Conservation (phyloP, 352 stramenopile genomes). For the Thraustochytrium striatum region DNA sequence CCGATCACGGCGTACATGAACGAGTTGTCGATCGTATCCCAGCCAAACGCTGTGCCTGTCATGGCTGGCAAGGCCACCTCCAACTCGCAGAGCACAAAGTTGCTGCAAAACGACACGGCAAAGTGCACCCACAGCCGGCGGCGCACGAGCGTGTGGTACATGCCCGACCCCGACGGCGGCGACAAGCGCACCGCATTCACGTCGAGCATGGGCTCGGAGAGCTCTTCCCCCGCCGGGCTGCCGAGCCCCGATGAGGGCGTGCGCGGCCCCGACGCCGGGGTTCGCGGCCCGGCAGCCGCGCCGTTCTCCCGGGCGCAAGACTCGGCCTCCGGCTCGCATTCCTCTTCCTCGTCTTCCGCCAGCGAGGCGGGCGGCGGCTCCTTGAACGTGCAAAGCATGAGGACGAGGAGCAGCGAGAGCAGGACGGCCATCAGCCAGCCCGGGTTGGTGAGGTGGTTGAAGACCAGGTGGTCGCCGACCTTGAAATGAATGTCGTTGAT, state of each 20-base stretch:
- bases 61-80: neutral
- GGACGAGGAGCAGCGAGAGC: neutral
- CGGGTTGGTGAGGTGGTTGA: constrained; percentile 29
- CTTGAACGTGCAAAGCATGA: constrained; percentile 9
- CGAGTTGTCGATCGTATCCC: constrained; percentile 19
- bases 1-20: constrained; percentile 22
- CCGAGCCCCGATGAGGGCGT: neutral
- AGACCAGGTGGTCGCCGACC: neutral
- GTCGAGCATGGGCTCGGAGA: constrained; percentile 8
- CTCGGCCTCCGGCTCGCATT: neutral
- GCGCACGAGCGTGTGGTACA: neutral
- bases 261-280: neutral
- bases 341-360: neutral
- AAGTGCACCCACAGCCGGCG: constrained; percentile 26
- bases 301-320: neutral
- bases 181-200: neutral
- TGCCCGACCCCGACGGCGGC: neutral
- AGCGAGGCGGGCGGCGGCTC: neutral
- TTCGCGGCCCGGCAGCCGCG: neutral
- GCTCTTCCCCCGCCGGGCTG: neutral
- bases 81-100: constrained; percentile 20
- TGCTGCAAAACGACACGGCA: constrained; percentile 27
- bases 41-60: constrained; percentile 8
- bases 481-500: constrained; percentile 5
- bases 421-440: constrained; percentile 32